Evolutionary conservation across 169 alveolate genomes (phyloP), one percentile per base, ranked within the genome.

Genomic region (Plasmodium inui): DNA sequence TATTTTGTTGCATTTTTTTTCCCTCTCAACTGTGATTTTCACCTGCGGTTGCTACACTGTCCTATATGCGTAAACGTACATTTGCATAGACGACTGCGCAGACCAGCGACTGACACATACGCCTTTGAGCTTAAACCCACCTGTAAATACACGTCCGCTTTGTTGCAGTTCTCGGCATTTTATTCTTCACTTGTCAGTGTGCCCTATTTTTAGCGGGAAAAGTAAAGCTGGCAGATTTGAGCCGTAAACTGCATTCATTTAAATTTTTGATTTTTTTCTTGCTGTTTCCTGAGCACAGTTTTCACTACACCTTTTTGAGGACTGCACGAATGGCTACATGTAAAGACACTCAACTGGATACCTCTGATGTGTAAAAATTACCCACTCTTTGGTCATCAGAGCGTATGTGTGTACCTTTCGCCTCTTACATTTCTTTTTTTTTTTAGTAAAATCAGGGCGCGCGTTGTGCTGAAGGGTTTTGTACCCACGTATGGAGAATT

Each of bases 171-270:
- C 30, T 32, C 26, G 37, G 46, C 67, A 82, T 57, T 57, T 53
- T 44, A 55, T 17, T 26, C 26, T 28, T 57, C 41, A 30, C 10
- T 32, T 82, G 39, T 28, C 50, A 53, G 22, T 22, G 39, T 39
- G 14, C 7, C 72, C 39, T 8, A 17, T 19, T 50, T 53, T 32
- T 55, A 14, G 90, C 32, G 57, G 37, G 14, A 57, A 32, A 82
- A 46, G 90, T 34, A 82, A 82, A 53, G 71, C 22, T 82, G 80
- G 14, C 34, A 82, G 10, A 82, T 32, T 39, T 30, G 46, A 82
- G 76, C 37, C 30, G 39, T 82, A 82, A 82, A 9, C 22, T n/a
- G 9, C 19, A 22, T 82, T 30, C 32, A 41, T 79, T 79, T 37
- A 79, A 28, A 28, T 34, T 53, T 82, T 82, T 82, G 37, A 26